Evolutionary conservation across 176 grass and related monocot species (phyloP), one percentile per base, ranked within the genome.

Genomic region (Neostapfia colusana): DNA sequence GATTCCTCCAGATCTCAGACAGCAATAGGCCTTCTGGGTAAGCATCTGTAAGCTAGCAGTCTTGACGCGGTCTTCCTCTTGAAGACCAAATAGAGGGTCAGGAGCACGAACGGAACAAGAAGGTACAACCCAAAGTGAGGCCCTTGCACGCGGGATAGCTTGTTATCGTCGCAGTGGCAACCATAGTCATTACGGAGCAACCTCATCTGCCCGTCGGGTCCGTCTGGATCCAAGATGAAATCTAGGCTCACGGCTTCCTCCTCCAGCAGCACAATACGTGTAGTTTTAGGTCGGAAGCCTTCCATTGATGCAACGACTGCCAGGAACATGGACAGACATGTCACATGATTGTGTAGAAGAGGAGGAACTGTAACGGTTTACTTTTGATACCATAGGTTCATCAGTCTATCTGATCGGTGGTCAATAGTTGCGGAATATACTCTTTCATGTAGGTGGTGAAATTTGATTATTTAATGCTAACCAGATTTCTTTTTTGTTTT

Each of bases 291-390:
- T 50, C 31, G 69, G 79, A 88, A 93, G 72, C 91, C 95, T 53
- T 83, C 75, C 84, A 93, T 81, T 8, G 91, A 91, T 44, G 82
- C 95, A 8, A 85, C 42, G 7, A 97, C 95, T 97, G 73, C 42
- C 6, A 58, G 50, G 26, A 49, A 68, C 53, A 82, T 2, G 7
- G 23, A 42, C 4, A 65, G 27, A 69, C 23, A 79, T 69, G 28
- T 26, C 40, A 77, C n/a, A 28, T 44, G 12, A 35, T 43, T 42
- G 25, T 64, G 16, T 41, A 3, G 27, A 3, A 38, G 20, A 3
- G 27, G 5, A 38, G 20, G 49, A 41, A 18, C 5, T 67, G 0
- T 12, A 41, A 48, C 17, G 10, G 21, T 15, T 81, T 26, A 9
- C 20, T 70, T 65, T 41, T 65, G 2, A 16, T 43, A 53, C 44